phyloP scores from a whole-genome alignment of 2,329 filamentous ascomycete genomes.

The Fusarium torreyae region DNA sequence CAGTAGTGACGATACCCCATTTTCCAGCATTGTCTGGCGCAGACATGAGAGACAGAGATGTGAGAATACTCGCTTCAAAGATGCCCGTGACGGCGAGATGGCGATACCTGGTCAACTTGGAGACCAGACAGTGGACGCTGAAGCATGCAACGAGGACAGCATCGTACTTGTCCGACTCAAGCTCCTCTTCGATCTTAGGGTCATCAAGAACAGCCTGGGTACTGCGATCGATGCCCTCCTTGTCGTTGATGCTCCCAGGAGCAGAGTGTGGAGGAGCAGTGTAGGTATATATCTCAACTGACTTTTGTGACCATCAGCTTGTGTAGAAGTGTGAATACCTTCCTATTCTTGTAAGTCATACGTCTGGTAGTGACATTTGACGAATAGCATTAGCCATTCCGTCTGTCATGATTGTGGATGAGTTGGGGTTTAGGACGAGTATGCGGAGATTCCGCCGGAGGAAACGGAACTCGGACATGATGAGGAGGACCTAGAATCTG shows the following conservation, averaged over 20 bases:
- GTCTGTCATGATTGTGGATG: conserved; percentile 79
- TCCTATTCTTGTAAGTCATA: conserved; percentile 26
- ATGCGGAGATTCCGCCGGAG: conserved; percentile 58
- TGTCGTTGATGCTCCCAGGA: conserved; percentile 84
- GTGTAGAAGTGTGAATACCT: conserved; percentile 8
- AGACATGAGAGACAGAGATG: conserved; percentile 68
- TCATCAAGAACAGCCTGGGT: conserved; percentile 73
- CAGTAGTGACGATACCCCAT: conserved; percentile 93
- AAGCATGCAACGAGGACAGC: conserved; percentile 92
- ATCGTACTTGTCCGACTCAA: conserved; percentile 68
- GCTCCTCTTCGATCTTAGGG: conserved; percentile 57
- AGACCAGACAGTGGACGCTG: conserved; percentile 84
- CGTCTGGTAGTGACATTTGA: conserved; percentile 53
- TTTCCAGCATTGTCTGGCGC: conserved; percentile 54
- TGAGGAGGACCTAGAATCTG: background rate
- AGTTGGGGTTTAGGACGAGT: conserved; percentile 86
- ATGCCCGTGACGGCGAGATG: conserved; percentile 71
- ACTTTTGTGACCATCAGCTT: conserved; percentile 53
- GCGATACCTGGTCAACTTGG: conserved; percentile 63
- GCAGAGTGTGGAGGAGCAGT: conserved; percentile 72
- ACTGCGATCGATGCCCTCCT: conserved; percentile 75
- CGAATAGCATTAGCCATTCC: conserved; percentile 69
- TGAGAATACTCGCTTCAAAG: conserved; percentile 85
- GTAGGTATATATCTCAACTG: conserved; percentile 71
- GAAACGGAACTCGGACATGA: conserved; percentile 44